Conservation (phyloP, 2,329 filamentous ascomycete species). For the Aspergillus ibericus region DNA sequence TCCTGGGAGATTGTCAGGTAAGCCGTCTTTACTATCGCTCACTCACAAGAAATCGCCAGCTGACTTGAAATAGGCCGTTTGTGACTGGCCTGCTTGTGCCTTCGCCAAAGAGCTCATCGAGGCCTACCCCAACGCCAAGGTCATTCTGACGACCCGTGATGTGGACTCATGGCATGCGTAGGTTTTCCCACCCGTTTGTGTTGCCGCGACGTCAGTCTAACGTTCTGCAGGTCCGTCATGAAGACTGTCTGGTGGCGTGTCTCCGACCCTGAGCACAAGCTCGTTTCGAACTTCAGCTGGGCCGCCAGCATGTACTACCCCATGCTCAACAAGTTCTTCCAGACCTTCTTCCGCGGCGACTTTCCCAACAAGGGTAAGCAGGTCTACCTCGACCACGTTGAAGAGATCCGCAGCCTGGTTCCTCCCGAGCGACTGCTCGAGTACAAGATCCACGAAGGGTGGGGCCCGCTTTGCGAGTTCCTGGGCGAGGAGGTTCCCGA, state of each 20-base stretch:
- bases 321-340: slow-evolving; percentile 69
- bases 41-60: neutral
- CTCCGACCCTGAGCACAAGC: slow-evolving; percentile 61
- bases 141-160: slow-evolving; percentile 66
- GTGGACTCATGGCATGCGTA: slow-evolving; percentile 63
- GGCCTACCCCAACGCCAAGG: slow-evolving; percentile 71
- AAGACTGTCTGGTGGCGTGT: slow-evolving; percentile 68
- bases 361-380: slow-evolving; percentile 66
- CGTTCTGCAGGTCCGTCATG: slow-evolving; percentile 53
- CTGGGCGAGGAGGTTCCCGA: slow-evolving; percentile 53
- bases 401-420: slow-evolving; percentile 50
- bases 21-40: neutral
- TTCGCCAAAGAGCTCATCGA: slow-evolving; percentile 70
- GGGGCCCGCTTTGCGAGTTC: slow-evolving; percentile 57
- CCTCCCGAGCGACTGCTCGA: slow-evolving; percentile 54
- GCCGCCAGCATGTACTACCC: slow-evolving; percentile 67
- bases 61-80: slow-evolving; percentile 53
- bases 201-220: neutral
- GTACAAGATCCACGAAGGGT: slow-evolving; percentile 56
- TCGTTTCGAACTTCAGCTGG: slow-evolving; percentile 61
- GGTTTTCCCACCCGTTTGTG: slow-evolving; percentile 6
- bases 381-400: slow-evolving; percentile 59
- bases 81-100: slow-evolving; percentile 67
- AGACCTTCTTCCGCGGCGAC: slow-evolving; percentile 67
- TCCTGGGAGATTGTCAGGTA: slow-evolving; percentile 62